Conservation (phyloP, 768 basidiomycete genomes). For the Daedalea quercina region DNA sequence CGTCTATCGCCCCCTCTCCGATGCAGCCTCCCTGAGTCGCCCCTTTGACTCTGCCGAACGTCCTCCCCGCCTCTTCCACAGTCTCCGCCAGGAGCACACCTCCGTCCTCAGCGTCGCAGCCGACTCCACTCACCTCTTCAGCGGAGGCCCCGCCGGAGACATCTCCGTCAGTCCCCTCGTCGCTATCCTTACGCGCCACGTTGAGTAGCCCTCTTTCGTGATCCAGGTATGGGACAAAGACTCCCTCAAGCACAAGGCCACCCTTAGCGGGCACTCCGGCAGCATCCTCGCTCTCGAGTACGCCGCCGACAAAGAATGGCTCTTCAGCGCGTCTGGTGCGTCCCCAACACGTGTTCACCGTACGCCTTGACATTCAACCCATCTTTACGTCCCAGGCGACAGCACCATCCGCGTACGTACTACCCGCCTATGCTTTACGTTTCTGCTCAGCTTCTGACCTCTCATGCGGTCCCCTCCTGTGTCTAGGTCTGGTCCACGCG, state of each 20-base stretch:
- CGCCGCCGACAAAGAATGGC: conserved; percentile 70
- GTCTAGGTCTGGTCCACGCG: conserved; percentile 79
- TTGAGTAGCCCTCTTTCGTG: background rate
- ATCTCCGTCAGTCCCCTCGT: conserved; percentile 52
- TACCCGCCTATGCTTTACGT: background rate
- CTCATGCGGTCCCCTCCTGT: conserved; percentile 2
- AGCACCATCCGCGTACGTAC: conserved; percentile 74
- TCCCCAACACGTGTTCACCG: background rate
- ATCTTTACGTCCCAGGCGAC: conserved; percentile 47
- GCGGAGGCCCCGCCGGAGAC: conserved; percentile 71
- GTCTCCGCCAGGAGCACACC: conserved; percentile 58
- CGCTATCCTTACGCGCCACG: background rate
- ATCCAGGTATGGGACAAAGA: conserved; percentile 80
- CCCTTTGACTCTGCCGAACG: background rate
- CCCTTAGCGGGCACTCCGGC: conserved; percentile 75
- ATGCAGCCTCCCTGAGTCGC: conserved; percentile 15
- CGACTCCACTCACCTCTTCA: conserved; percentile 68
- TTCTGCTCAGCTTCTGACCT: no score
- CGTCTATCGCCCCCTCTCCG: background rate
- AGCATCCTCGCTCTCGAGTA: conserved; percentile 78
- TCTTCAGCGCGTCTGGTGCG: conserved; percentile 84
- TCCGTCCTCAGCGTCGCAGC: conserved; percentile 76
- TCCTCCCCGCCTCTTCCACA: conserved; percentile 43
- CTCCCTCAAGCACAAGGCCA: conserved; percentile 59
- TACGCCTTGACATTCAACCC: background rate